Evolutionary conservation across 805 yeast species (phyloP), one percentile per base, ranked within the genome.

Genomic region (Torulaspora indica): DNA sequence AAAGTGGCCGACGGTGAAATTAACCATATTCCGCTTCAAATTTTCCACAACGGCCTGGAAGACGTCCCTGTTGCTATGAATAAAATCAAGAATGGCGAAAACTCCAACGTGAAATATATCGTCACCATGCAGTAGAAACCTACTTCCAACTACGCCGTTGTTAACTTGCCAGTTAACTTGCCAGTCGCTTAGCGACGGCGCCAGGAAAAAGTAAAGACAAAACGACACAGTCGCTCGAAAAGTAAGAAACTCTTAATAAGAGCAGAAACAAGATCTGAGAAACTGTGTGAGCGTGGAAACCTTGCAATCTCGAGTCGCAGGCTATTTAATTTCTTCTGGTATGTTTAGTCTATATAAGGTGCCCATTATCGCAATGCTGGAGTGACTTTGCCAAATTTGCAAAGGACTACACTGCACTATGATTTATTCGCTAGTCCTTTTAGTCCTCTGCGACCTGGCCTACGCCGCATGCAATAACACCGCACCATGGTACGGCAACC

Each of bases 21-120:
- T 31, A 60, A 61, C 39, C 71, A 67, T 43, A 60, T 70, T 8
- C 62, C 68, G 36, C 49, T 70, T 35, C 60, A 56, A 15, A 60
- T 67, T 5, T 56, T 60, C 43, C 45, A 55, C 18, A 49, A 62
- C 40, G 66, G 74, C 7, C 49, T 69, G 14, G 65, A 56, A 27
- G 57, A 44, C 28, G 52, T 58, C 25, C 58, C 61, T 22, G 56
- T 47, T 18, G 44, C 64, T n/a, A 45, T 61, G 24, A 56, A 55
- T 2, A 63, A 54, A 27, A 55, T 64, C 38, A 50, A 55, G 51
- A 36, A 49, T 3, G 62, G 62, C 35, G 60, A 55, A 45, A 64
- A 61, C 43, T 56, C 63, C 7, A 66, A 66, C 38, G 61, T 48
- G 35, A 65, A 65, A 40, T 47, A 58, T 24, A 66, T 65, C 25